Evolutionary conservation across 176 grass and related monocot genomes (phyloP).

Genomic region (Zea luxurians): DNA sequence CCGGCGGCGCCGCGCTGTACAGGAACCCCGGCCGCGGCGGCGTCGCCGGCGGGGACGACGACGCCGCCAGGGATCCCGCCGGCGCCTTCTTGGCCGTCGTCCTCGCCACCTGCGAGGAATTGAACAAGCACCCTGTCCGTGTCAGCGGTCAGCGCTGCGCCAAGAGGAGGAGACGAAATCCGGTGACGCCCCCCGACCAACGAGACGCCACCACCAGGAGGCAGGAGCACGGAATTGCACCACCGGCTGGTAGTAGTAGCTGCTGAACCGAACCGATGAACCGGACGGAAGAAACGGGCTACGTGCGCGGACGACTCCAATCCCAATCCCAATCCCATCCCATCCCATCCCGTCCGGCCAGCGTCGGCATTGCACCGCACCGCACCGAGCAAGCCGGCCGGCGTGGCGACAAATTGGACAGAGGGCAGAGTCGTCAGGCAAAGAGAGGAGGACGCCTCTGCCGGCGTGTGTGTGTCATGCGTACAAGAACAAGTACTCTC

Average conservation of each 20-base stretch:
- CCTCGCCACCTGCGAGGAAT: conserved; percentile 37
- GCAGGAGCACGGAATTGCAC: too few relatives aligned
- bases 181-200: neutral
- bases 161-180: neutral
- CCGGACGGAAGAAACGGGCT: neutral
- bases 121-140: neutral
- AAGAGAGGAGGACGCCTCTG: neutral
- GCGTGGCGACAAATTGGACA: too few relatives aligned
- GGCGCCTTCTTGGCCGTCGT: conserved; percentile 19
- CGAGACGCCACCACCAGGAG: neutral
- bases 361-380: neutral
- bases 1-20: conserved; percentile 19
- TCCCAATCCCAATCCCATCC: neutral
- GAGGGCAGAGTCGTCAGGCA: neutral
- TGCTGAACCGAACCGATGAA: neutral
- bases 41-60: conserved; percentile 28
- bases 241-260: too few relatives aligned
- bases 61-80: neutral
- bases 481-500: neutral
- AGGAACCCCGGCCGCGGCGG: conserved; percentile 34
- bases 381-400: neutral
- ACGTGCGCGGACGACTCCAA: neutral
- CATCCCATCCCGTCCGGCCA: neutral
- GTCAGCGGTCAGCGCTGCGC: neutral
- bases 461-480: neutral